These are phyloP conservation scores for Aspergillus luchuensis DNA, from an alignment of 2,329 filamentous ascomycete genomes.

Conservation along the genomic window DNA sequence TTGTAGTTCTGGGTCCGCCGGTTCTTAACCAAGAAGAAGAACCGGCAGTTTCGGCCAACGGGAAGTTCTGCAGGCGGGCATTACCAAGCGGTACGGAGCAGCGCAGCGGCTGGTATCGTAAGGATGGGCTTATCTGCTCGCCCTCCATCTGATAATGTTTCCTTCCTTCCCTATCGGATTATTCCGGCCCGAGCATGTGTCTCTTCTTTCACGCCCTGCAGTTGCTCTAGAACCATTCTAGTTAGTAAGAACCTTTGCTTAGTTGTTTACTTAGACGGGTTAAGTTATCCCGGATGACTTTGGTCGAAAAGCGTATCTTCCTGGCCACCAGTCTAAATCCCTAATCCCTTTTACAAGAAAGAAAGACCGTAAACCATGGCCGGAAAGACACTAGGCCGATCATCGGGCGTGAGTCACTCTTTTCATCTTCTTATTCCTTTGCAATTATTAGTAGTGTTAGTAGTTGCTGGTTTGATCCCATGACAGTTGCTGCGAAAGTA, in stretches of 20 bases:
- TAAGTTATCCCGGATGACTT: background rate
- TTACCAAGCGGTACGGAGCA: slow-evolving; percentile 11
- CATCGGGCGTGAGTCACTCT: slow-evolving; percentile 25
- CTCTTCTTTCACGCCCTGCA: no score
- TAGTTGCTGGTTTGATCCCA: background rate
- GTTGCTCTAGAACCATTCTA: no score
- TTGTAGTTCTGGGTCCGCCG: background rate
- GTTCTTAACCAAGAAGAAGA: background rate
- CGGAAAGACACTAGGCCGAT: slow-evolving; percentile 23
- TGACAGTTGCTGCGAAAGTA: background rate
- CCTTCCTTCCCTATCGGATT: background rate
- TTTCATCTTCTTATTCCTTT: background rate
- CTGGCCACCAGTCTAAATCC: background rate
- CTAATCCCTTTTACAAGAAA: background rate
- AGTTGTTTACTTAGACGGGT: background rate
- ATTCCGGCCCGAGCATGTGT: background rate
- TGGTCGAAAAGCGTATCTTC: background rate
- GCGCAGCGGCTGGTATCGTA: background rate
- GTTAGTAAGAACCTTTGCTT: background rate
- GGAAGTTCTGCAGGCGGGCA: slow-evolving; percentile 10
- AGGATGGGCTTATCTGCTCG: slow-evolving; percentile 1
- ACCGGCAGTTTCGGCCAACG: slow-evolving; percentile 11
- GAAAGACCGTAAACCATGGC: slow-evolving; percentile 12
- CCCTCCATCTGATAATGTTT: slow-evolving; percentile 20
- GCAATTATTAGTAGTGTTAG: background rate